phyloP scores from a whole-genome alignment of 192 early-diverging fungal genomes.

The Coemansia sp. region DNA sequence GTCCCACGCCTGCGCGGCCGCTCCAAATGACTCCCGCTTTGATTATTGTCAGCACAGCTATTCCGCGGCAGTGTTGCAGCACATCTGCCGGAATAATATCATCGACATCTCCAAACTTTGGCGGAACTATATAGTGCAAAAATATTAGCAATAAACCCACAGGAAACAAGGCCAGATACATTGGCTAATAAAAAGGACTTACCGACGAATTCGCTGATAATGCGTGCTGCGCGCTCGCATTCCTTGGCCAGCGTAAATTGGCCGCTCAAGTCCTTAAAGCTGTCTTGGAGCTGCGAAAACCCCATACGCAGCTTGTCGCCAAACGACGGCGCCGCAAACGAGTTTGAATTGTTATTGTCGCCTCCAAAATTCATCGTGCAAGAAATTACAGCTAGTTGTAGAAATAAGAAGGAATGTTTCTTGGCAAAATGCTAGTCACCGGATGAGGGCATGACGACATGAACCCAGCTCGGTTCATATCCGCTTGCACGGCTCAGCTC shows the following conservation, averaged over 20 bases:
- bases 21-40: slow-evolving; percentile 94
- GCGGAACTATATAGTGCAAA: slow-evolving; percentile 33
- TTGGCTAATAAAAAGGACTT: background rate
- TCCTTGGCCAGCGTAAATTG: slow-evolving; percentile 51
- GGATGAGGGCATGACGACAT: background rate
- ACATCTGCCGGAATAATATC: slow-evolving; percentile 69
- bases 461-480: too few species aligned
- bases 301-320: slow-evolving; percentile 54
- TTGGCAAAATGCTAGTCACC: slow-evolving; percentile 1
- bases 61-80: slow-evolving; percentile 76
- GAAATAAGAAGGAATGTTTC: background rate
- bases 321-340: slow-evolving; percentile 44
- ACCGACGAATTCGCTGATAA: slow-evolving; percentile 41
- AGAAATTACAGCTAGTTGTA: background rate
- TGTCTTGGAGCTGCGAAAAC: slow-evolving; percentile 44
- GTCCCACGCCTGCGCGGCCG: slow-evolving; percentile 79
- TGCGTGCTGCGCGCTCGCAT: slow-evolving; percentile 51
- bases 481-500: slow-evolving; percentile 1
- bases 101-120: slow-evolving; percentile 57
- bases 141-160: background rate
- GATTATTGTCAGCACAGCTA: slow-evolving; percentile 88
- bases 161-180: background rate
- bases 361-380: slow-evolving; percentile 41
- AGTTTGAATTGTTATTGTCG: slow-evolving; percentile 13
- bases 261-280: slow-evolving; percentile 37